Evolutionary conservation across 352 stramenopile genomes (phyloP).

Genomic region (Phytophthora cryptogea): DNA sequence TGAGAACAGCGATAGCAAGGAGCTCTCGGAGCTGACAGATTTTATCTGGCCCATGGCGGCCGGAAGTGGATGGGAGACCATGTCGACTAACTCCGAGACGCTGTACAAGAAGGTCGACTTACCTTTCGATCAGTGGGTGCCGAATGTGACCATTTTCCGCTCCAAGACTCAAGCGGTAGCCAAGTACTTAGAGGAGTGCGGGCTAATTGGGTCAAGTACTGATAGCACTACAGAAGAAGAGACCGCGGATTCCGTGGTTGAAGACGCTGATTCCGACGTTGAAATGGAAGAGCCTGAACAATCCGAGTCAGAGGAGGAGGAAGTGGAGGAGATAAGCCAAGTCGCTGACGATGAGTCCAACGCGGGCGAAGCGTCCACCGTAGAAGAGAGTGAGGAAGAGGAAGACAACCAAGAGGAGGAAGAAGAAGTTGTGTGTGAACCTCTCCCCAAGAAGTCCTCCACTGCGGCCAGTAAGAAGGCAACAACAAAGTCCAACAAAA

Average conservation of each 20-base stretch:
- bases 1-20: slow-evolving; percentile 15
- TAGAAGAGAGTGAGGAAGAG: slow-evolving; percentile 9
- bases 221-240: slow-evolving; percentile 18
- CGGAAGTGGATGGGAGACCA: slow-evolving; percentile 58
- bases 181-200: slow-evolving; percentile 58
- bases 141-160: slow-evolving; percentile 78
- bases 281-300: slow-evolving; percentile 34
- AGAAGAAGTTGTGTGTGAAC: slow-evolving; percentile 13
- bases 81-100: slow-evolving; percentile 51
- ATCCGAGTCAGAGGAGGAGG: slow-evolving; percentile 23
- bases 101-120: slow-evolving; percentile 71
- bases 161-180: slow-evolving; percentile 62
- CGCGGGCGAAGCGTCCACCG: slow-evolving; percentile 9
- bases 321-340: slow-evolving; percentile 7
- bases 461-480: neutral
- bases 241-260: neutral
- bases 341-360: slow-evolving; percentile 10
- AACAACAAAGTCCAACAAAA: slow-evolving; percentile 5
- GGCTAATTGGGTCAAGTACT: slow-evolving; percentile 19
- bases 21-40: slow-evolving; percentile 40
- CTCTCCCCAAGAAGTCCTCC: slow-evolving; percentile 14
- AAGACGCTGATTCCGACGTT: slow-evolving; percentile 24
- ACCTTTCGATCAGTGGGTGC: slow-evolving; percentile 67
- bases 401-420: slow-evolving; percentile 32
- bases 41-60: slow-evolving; percentile 67